These are phyloP conservation scores for Boletus rex-veris DNA, from an alignment of 768 basidiomycete genomes.

Conservation along the genomic window DNA sequence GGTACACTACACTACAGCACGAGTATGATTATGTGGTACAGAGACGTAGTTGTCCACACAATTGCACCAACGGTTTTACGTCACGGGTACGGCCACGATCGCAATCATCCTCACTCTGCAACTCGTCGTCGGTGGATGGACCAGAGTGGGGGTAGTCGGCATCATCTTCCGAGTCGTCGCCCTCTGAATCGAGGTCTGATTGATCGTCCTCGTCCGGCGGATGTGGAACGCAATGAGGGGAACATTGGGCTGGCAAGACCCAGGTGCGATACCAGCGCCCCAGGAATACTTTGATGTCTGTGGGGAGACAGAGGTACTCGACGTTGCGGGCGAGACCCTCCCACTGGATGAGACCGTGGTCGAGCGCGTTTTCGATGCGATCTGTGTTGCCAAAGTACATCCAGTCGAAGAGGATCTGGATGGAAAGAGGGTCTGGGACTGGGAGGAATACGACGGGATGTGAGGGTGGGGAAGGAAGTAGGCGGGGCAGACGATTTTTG, in stretches of 20 bases:
- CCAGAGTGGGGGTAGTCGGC: slow-evolving; percentile 28
- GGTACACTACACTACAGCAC: background rate
- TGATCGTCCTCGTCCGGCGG: slow-evolving; percentile 36
- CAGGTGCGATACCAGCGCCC: slow-evolving; percentile 71
- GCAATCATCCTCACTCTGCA: slow-evolving; percentile 38
- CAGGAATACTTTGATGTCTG: slow-evolving; percentile 74
- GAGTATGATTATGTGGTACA: slow-evolving; percentile 6
- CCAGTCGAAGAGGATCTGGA: slow-evolving; percentile 73
- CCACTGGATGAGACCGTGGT: slow-evolving; percentile 67
- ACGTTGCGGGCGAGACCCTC: slow-evolving; percentile 86
- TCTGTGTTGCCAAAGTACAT: slow-evolving; percentile 74
- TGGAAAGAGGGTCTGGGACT: slow-evolving; percentile 68
- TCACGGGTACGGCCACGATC: slow-evolving; percentile 40
- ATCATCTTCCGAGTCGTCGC: slow-evolving; percentile 20
- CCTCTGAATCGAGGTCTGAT: slow-evolving; percentile 31
- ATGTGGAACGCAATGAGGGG: slow-evolving; percentile 22
- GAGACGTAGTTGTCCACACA: slow-evolving; percentile 24
- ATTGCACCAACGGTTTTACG: slow-evolving; percentile 38
- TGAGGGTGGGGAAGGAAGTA: slow-evolving; percentile 57
- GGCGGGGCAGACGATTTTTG: slow-evolving; percentile 55
- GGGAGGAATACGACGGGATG: slow-evolving; percentile 73
- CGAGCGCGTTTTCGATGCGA: slow-evolving; percentile 65
- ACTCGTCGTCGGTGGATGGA: slow-evolving; percentile 39
- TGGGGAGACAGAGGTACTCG: slow-evolving; percentile 77
- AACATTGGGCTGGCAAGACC: slow-evolving; percentile 39